Percentiles rank a stretch among this genome's conserved stretches.
Conservation (phyloP, 1,139 yeast genomes). For the Geotrichum bryndzae region DNA sequence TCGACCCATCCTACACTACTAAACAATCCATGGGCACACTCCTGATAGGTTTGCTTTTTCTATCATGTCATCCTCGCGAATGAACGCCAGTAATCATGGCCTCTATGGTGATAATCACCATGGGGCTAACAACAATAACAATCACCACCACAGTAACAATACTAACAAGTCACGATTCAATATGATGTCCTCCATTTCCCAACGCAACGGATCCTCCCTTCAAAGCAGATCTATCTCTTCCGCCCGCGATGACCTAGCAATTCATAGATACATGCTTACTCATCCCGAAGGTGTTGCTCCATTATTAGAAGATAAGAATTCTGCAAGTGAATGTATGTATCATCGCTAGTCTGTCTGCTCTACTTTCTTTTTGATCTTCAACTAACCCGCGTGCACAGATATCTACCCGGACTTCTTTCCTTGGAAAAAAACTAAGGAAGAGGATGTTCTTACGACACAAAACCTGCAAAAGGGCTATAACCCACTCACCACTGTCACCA, state of each 20-base stretch:
- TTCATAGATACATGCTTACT: conserved; percentile 23
- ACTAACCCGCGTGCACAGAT: conserved; percentile 15
- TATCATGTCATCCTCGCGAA: conserved; percentile 16
- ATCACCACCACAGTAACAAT: conserved; percentile 1
- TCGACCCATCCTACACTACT: neutral
- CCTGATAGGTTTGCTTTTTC: neutral
- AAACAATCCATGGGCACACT: conserved; percentile 8
- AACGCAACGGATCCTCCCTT: conserved; percentile 11
- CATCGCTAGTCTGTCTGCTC: neutral
- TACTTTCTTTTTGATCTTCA: neutral
- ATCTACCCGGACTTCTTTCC: conserved; percentile 74
- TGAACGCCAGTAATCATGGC: conserved; percentile 7
- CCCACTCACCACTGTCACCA: conserved; percentile 50
- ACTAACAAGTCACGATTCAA: neutral
- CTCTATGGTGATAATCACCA: neutral
- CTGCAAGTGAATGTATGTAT: conserved; percentile 13
- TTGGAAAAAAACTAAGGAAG: conserved; percentile 54
- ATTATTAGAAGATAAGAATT: conserved; percentile 26
- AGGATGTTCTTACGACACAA: conserved; percentile 46
- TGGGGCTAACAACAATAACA: conserved; percentile 1
- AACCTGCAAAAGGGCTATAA: conserved; percentile 55
- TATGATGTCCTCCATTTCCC: conserved; percentile 11
- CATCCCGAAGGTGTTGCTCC: conserved; percentile 37
- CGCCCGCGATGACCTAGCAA: conserved; percentile 24
- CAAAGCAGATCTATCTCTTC: conserved; percentile 8